These are phyloP conservation scores for Rosa rugosa DNA, from an alignment of 306 rosid genomes.

Conservation along the genomic window DNA sequence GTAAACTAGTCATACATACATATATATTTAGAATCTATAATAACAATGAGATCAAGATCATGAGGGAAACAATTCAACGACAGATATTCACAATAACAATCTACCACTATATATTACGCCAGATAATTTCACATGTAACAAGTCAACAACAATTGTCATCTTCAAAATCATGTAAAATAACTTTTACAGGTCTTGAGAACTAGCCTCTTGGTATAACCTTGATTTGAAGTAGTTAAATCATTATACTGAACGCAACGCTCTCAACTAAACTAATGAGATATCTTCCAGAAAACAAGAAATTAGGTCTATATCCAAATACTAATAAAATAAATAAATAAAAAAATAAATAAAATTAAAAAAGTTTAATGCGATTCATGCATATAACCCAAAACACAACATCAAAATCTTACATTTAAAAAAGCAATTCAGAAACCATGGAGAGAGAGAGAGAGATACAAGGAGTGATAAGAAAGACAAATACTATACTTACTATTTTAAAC, in stretches of 20 bases:
- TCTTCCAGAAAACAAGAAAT: background rate
- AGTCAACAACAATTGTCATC: background rate
- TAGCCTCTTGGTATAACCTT: background rate
- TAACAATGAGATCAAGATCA: background rate
- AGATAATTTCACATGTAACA: background rate
- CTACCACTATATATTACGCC: background rate
- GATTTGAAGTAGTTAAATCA: conserved; percentile 1
- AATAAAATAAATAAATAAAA: too few species aligned
- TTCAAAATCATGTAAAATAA: background rate
- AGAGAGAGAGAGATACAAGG: background rate
- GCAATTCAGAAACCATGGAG: background rate
- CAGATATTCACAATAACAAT: background rate
- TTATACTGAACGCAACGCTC: background rate
- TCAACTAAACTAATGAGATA: background rate
- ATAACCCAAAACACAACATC: background rate
- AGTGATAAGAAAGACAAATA: conserved; percentile 7
- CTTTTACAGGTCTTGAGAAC: background rate
- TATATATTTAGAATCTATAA: background rate
- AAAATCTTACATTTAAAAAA: background rate
- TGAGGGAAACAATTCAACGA: background rate
- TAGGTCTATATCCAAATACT: background rate
- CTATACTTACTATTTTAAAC: conserved; percentile 85
- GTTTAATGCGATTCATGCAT: too few species aligned
- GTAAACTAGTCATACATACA: background rate
- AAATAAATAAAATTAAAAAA: too few species aligned